phyloP scores from a whole-genome alignment of 805 yeast species.

The Barnettozyma californica region DNA sequence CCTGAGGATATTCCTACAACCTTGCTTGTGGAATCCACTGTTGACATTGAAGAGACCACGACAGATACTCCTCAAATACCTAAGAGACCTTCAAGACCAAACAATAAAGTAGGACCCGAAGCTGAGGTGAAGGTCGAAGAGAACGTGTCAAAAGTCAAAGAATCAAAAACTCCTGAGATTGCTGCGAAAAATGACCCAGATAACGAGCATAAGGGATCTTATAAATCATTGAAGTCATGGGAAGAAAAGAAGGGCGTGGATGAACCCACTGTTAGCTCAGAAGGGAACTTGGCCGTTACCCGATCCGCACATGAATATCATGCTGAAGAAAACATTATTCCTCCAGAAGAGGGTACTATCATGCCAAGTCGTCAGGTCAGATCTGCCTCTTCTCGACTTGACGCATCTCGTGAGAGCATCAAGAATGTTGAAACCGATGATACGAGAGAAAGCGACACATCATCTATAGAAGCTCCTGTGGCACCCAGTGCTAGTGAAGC shows the following conservation, averaged over 20 bases:
- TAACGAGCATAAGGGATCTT: not conserved
- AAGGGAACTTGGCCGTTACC: not conserved
- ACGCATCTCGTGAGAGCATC: not conserved
- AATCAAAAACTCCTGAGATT: not conserved
- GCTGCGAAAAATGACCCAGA: not conserved
- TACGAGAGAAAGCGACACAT: too few species aligned
- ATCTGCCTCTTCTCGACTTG: not conserved
- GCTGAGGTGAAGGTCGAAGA: not conserved
- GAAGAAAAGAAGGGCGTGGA: too few species aligned
- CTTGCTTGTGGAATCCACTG: not conserved
- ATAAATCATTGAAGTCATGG: too few species aligned
- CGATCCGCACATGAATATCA: not conserved
- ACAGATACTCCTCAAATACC: constrained; percentile 6
- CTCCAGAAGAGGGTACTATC: not conserved
- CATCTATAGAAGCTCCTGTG: not conserved
- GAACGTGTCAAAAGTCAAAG: not conserved
- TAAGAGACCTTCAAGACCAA: constrained; percentile 4
- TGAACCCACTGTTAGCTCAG: not conserved
- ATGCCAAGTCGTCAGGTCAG: not conserved
- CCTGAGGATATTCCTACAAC: not conserved
- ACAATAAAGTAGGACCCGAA: not conserved
- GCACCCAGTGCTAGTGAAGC: not conserved
- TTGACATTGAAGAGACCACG: not conserved
- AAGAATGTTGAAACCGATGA: not conserved
- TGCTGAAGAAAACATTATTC: not conserved